Evolutionary conservation across 768 basidiomycete genomes (phyloP).

Genomic region (Podaxis carcinomalis): DNA sequence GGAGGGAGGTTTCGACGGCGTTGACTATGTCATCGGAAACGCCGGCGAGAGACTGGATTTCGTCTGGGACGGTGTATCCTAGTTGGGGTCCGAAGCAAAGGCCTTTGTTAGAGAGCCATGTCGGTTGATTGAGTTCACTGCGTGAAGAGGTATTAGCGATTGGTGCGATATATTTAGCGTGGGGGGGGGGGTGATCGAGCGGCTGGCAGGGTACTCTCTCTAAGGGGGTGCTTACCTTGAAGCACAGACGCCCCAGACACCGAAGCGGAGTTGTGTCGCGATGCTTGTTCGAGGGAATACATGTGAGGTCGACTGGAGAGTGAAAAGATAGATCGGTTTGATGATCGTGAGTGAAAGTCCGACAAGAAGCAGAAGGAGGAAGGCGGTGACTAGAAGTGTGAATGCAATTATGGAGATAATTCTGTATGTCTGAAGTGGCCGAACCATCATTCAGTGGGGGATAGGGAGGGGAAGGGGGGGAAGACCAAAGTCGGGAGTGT

Average conservation of each 20-base stretch:
- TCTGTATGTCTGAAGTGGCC: conserved; percentile 42
- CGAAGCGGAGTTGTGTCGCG: conserved; percentile 63
- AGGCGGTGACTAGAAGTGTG: conserved; percentile 51
- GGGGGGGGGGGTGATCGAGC: not conserved
- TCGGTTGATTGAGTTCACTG: conserved; percentile 27
- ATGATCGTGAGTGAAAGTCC: conserved; percentile 74
- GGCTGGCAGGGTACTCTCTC: not conserved
- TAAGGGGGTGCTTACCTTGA: conserved; percentile 32
- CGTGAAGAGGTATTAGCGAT: conserved; percentile 16
- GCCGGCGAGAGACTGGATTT: conserved; percentile 35
- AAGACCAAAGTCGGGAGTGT: no score
- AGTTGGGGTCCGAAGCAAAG: conserved; percentile 60
- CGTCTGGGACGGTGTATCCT: conserved; percentile 61
- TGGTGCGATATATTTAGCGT: conserved; percentile 22
- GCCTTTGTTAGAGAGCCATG: conserved; percentile 33
- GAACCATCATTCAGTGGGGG: not conserved
- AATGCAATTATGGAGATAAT: conserved; percentile 43
- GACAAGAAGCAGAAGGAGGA: conserved; percentile 73
- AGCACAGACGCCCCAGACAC: conserved; percentile 82
- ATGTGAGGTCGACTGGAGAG: conserved; percentile 32
- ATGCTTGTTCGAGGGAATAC: conserved; percentile 38
- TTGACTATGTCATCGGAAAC: conserved; percentile 40
- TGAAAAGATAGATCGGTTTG: conserved; percentile 60
- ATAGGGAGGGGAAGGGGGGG: not conserved
- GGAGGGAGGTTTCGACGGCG: conserved; percentile 44